These are phyloP conservation scores for Botryosphaeria agaves DNA, from an alignment of 2,329 filamentous ascomycete genomes.

Conservation along the genomic window DNA sequence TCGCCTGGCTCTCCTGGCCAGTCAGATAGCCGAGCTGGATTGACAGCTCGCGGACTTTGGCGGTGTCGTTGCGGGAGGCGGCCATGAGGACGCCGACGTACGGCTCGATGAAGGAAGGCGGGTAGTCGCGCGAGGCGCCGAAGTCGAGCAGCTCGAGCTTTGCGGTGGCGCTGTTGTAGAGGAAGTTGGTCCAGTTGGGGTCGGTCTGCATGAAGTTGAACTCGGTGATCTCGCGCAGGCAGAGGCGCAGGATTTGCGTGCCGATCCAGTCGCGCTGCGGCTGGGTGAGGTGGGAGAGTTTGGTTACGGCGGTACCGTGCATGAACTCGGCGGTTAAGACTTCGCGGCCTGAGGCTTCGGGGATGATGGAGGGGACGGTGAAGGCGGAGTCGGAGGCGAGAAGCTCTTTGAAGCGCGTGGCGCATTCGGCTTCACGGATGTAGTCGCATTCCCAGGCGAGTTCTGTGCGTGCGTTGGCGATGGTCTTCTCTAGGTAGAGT, in stretches of 20 bases:
- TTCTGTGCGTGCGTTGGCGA: slow-evolving; percentile 82
- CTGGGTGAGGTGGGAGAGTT: slow-evolving; percentile 58
- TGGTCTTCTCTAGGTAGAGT: slow-evolving; percentile 90
- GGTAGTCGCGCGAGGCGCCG: slow-evolving; percentile 77
- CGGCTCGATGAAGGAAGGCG: slow-evolving; percentile 56
- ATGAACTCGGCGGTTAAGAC: slow-evolving; percentile 91
- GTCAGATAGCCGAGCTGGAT: slow-evolving; percentile 78
- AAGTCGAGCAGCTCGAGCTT: slow-evolving; percentile 90
- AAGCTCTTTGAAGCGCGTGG: slow-evolving; percentile 55
- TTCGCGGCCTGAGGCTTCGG: slow-evolving; percentile 65
- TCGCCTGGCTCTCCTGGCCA: slow-evolving; percentile 65
- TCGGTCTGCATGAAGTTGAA: slow-evolving; percentile 99
- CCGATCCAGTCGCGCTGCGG: slow-evolving; percentile 90
- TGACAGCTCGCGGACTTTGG: slow-evolving; percentile 48
- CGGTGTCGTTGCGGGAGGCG: slow-evolving; percentile 53
- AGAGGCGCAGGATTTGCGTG: slow-evolving; percentile 80
- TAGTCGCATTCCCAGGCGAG: slow-evolving; percentile 98
- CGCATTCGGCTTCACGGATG: slow-evolving; percentile 68
- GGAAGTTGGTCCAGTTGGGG: slow-evolving; percentile 98
- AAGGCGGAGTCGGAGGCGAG: slow-evolving; percentile 65
- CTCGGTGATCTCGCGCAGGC: slow-evolving; percentile 79
- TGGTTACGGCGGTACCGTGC: slow-evolving; percentile 71
- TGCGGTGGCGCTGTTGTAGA: slow-evolving; percentile 58
- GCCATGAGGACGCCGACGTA: slow-evolving; percentile 72
- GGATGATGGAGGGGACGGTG: slow-evolving; percentile 58